phyloP scores from a whole-genome alignment of 2,329 filamentous ascomycete genomes.

The Ophiocordyceps unilateralis region DNA sequence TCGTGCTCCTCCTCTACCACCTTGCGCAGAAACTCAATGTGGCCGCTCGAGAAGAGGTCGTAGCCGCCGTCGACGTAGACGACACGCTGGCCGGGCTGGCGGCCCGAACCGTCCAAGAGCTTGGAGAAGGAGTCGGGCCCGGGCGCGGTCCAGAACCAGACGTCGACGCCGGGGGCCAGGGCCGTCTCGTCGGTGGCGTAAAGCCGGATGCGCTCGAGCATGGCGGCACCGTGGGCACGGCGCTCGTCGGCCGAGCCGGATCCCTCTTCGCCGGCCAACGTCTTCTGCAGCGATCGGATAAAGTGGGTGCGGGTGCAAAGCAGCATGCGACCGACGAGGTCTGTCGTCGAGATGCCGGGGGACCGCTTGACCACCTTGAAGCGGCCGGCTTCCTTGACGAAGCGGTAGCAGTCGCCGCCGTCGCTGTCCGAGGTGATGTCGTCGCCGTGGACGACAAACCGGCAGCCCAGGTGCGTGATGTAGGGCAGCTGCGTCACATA shows the following conservation, averaged over 20 bases:
- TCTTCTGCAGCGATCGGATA: slow-evolving; percentile 59
- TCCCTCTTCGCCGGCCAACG: slow-evolving; percentile 56
- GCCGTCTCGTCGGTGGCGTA: slow-evolving; percentile 83
- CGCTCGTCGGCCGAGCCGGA: slow-evolving; percentile 52
- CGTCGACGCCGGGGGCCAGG: slow-evolving; percentile 58
- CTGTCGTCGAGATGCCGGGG: slow-evolving; percentile 90
- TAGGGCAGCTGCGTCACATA: slow-evolving; percentile 90
- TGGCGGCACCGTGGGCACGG: slow-evolving; percentile 42
- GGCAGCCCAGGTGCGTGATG: slow-evolving; percentile 90
- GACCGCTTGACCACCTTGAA: slow-evolving; percentile 97
- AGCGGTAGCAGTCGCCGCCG: slow-evolving; percentile 94
- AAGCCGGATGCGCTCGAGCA: slow-evolving; percentile 61
- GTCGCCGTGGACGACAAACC: slow-evolving; percentile 91
- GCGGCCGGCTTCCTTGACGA: slow-evolving; percentile 80
- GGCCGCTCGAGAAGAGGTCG: slow-evolving; percentile 89
- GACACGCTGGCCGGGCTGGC: slow-evolving; percentile 62
- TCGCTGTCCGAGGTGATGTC: slow-evolving; percentile 91
- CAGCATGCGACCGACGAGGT: slow-evolving; percentile 95
- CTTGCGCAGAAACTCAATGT: slow-evolving; percentile 80
- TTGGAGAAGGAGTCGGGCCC: slow-evolving; percentile 49
- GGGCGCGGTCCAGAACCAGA: slow-evolving; percentile 65
- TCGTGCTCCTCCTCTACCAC: slow-evolving; percentile 60
- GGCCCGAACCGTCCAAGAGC: slow-evolving; percentile 54
- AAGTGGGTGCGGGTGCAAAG: slow-evolving; percentile 91
- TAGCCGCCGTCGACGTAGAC: slow-evolving; percentile 96